These are phyloP conservation scores for Arthrobotrys conoides DNA, from an alignment of 2,329 filamentous ascomycete genomes.

Conservation along the genomic window DNA sequence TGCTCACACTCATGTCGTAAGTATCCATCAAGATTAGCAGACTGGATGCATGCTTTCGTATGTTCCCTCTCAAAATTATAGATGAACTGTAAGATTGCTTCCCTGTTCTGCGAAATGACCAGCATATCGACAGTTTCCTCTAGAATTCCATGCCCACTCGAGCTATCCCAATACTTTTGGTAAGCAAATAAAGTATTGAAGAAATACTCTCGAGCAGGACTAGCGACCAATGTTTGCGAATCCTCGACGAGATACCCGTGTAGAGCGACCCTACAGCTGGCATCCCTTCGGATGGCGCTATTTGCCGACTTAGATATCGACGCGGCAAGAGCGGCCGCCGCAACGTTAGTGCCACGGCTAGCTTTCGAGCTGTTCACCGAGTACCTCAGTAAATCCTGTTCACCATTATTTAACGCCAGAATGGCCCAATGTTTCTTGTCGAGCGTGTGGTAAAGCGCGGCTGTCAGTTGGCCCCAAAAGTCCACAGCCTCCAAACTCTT, in stretches of 20 bases:
- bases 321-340: slow-evolving; percentile 46
- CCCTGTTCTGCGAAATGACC: slow-evolving; percentile 47
- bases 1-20: slow-evolving; percentile 51
- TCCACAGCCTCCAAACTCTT: slow-evolving; percentile 38
- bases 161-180: slow-evolving; percentile 56
- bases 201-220: slow-evolving; percentile 53
- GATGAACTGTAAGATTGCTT: slow-evolving; percentile 58
- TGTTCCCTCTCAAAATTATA: slow-evolving; percentile 58
- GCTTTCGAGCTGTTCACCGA: slow-evolving; percentile 38
- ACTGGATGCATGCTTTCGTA: slow-evolving; percentile 44
- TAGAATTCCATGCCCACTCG: slow-evolving; percentile 41
- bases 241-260: slow-evolving; percentile 70
- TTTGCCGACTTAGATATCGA: slow-evolving; percentile 55
- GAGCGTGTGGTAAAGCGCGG: slow-evolving; percentile 46
- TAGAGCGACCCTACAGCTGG: slow-evolving; percentile 65
- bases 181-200: slow-evolving; percentile 58
- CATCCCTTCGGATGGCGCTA: slow-evolving; percentile 43
- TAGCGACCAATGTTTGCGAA: slow-evolving; percentile 62
- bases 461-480: slow-evolving; percentile 41
- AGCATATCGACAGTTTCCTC: slow-evolving; percentile 55
- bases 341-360: slow-evolving; percentile 43
- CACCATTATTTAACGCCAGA: slow-evolving; percentile 32
- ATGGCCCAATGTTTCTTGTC: slow-evolving; percentile 58
- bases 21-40: slow-evolving; percentile 54
- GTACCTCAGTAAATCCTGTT: slow-evolving; percentile 38